These are phyloP conservation scores for Saitoella complicata DNA, from an alignment of 805 yeast genomes.

Conservation along the genomic window DNA sequence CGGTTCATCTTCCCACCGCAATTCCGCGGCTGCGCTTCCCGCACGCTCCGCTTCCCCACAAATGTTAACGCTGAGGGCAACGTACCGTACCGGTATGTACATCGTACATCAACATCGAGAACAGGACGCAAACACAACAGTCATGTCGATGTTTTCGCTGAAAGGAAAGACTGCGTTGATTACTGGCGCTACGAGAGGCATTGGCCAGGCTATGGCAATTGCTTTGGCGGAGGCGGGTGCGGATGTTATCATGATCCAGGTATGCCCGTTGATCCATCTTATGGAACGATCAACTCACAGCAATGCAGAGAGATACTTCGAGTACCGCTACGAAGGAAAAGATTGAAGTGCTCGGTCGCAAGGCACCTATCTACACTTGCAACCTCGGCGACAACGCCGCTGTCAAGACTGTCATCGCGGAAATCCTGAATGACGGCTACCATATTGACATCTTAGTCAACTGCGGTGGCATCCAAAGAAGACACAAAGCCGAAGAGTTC, in stretches of 20 bases:
- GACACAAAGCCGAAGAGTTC: constrained; percentile 23
- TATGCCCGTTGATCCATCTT: not conserved
- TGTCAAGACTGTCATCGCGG: constrained; percentile 18
- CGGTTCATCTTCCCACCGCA: no score
- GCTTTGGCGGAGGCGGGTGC: constrained; percentile 40
- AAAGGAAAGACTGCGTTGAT: constrained; percentile 29
- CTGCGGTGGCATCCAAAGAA: constrained; percentile 28
- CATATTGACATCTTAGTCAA: constrained; percentile 28
- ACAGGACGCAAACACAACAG: no score
- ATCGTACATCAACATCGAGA: no score
- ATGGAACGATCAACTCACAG: constrained; percentile 2
- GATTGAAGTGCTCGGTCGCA: constrained; percentile 17
- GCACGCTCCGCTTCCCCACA: no score
- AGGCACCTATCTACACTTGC: constrained; percentile 15
- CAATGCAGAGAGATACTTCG: constrained; percentile 23
- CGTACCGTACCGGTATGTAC: no score
- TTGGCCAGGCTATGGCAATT: constrained; percentile 36
- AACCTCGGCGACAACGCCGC: constrained; percentile 19
- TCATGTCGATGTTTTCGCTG: constrained; percentile 21
- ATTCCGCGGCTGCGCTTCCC: no score
- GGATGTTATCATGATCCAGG: constrained; percentile 25
- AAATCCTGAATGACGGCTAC: constrained; percentile 19
- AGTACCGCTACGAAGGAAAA: constrained; percentile 18
- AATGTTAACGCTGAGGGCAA: no score
- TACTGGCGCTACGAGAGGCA: constrained; percentile 44